Evolutionary conservation across 164 flowering plant genomes (phyloP).

Genomic region (Annona squamosa): DNA sequence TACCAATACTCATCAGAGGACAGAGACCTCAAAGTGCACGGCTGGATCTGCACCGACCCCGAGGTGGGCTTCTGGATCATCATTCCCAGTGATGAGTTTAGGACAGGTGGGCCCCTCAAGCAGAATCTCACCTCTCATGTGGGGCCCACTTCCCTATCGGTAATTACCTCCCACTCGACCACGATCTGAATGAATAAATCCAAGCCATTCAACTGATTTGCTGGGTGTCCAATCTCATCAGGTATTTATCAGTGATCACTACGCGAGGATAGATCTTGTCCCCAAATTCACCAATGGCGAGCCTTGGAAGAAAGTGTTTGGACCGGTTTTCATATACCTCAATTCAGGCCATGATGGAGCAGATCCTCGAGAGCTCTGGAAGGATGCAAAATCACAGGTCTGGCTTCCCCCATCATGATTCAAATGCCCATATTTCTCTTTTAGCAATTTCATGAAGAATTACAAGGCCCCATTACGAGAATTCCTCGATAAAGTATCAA

Average conservation of each 20-base stretch:
- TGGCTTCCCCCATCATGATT: not conserved
- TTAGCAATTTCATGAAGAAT: no score
- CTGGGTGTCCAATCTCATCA: slow-evolving; percentile 6
- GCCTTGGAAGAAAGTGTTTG: slow-evolving; percentile 92
- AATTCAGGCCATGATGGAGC: slow-evolving; percentile 36
- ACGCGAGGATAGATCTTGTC: slow-evolving; percentile 54
- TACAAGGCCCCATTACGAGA: not conserved
- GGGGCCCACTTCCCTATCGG: slow-evolving; percentile 76
- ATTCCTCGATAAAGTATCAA: not conserved
- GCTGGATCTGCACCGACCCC: slow-evolving; percentile 66
- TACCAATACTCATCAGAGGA: slow-evolving; percentile 76
- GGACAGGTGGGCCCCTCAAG: slow-evolving; percentile 82
- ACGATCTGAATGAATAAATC: not conserved
- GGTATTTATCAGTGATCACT: slow-evolving; percentile 78
- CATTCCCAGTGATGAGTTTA: slow-evolving; percentile 78
- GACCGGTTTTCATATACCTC: slow-evolving; percentile 78
- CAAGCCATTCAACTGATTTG: no score
- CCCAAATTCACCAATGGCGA: slow-evolving; percentile 45
- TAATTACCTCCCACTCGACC: slow-evolving; percentile 29
- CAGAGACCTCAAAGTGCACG: slow-evolving; percentile 65
- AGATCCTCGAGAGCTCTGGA: slow-evolving; percentile 44
- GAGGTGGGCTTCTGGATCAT: slow-evolving; percentile 82
- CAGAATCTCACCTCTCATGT: slow-evolving; percentile 91
- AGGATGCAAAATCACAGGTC: slow-evolving; percentile 75
- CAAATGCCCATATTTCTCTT: not conserved